Evolutionary conservation across 495 filamentous ascomycete genomes (phyloP).

Genomic region (Saxophila tyrrhenica): DNA sequence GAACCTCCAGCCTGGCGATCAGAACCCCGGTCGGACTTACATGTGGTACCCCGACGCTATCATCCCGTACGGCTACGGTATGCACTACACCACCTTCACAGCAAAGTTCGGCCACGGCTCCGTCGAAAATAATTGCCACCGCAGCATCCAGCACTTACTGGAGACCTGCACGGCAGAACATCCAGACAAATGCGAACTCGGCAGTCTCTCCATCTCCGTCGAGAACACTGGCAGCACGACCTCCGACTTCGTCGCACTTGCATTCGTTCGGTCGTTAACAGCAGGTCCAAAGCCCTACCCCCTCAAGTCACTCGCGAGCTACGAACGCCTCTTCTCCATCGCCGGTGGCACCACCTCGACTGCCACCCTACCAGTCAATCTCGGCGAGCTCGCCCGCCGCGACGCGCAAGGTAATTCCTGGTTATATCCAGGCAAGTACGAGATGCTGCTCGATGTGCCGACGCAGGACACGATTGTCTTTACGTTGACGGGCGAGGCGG

Average conservation of each 20-base stretch:
- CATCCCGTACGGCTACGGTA: slow-evolving; percentile 46
- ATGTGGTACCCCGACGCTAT: slow-evolving; percentile 47
- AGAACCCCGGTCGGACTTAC: slow-evolving; percentile 41
- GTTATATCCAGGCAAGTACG: slow-evolving; percentile 55
- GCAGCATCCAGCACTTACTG: neutral
- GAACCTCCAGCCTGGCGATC: slow-evolving; percentile 37
- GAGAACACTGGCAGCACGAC: slow-evolving; percentile 42
- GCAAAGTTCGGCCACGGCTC: neutral
- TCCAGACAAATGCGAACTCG: neutral
- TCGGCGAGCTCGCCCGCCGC: slow-evolving; percentile 47
- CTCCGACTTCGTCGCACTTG: slow-evolving; percentile 43
- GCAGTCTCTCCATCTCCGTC: slow-evolving; percentile 12
- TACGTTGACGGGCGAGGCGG: slow-evolving; percentile 33
- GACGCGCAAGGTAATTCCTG: slow-evolving; percentile 47
- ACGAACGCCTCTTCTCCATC: slow-evolving; percentile 41
- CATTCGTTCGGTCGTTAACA: slow-evolving; percentile 21
- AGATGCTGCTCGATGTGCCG: slow-evolving; percentile 42
- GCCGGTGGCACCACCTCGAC: slow-evolving; percentile 28
- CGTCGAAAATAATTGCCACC: neutral
- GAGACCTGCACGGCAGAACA: neutral
- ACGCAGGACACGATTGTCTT: slow-evolving; percentile 30
- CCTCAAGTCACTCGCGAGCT: slow-evolving; percentile 52
- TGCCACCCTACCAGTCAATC: slow-evolving; percentile 38
- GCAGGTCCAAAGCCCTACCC: slow-evolving; percentile 50
- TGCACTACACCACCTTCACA: slow-evolving; percentile 39